Evolutionary conservation across 140 eudicot genomes (phyloP).

Genomic region (Senecio squalidus): DNA sequence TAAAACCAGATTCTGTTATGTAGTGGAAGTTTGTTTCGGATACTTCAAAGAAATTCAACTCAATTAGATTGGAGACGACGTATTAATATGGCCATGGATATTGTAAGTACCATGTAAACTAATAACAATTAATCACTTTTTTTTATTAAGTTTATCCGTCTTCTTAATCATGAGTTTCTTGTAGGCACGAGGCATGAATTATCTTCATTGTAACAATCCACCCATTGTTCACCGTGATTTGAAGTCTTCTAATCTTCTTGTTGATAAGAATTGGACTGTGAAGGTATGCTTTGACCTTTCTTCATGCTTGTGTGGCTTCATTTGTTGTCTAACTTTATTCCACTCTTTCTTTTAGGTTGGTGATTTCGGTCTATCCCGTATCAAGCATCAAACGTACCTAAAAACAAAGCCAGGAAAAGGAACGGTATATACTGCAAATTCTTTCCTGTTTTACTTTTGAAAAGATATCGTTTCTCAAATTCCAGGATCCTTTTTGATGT

Average conservation of each 20-base stretch:
- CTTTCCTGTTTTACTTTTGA: background rate
- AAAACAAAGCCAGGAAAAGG: constrained; percentile 74
- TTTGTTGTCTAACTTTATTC: background rate
- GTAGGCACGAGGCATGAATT: too few relatives aligned
- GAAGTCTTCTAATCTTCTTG: too few relatives aligned
- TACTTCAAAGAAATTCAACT: too few relatives aligned
- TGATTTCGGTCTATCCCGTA: constrained; percentile 80
- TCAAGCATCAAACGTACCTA: too few relatives aligned
- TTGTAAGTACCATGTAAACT: too few relatives aligned
- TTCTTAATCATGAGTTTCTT: background rate
- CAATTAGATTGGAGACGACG: too few relatives aligned
- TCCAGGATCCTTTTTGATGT: too few relatives aligned
- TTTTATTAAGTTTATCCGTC: background rate
- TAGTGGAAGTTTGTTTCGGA: constrained; percentile 88
- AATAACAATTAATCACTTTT: constrained; percentile 9
- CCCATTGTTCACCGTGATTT: too few relatives aligned
- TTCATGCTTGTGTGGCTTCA: background rate
- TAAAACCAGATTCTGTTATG: background rate
- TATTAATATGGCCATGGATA: constrained; percentile 67
- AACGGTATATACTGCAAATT: constrained; percentile 53
- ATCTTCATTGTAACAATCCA: constrained; percentile 65
- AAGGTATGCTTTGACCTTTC: constrained; percentile 41
- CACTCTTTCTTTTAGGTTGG: constrained; percentile 45
- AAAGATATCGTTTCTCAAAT: too few relatives aligned
- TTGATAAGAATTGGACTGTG: too few relatives aligned